Base-by-base conservation (phyloP, 495 filamentous ascomycete species). In the Corynascus novoguineensis region DNA sequence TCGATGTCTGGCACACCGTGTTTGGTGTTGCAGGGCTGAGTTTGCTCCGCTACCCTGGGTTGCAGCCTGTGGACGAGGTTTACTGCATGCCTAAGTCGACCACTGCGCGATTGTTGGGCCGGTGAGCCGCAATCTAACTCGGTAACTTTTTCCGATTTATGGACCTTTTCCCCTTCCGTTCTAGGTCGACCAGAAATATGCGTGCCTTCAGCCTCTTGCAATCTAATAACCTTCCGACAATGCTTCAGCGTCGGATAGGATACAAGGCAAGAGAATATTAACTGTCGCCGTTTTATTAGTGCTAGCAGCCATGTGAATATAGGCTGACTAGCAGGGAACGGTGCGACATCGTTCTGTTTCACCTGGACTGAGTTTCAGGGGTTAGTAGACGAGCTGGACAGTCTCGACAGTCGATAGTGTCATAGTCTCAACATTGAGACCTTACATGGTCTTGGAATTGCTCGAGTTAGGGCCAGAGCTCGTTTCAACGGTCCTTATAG, bases 1-100 rank as follows among this genome's bases (percentile, higher is more conserved):
- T 96, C 37, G 93, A 98, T 79, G 92, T 98, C 38, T 98, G 95
- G 73, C 93, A 98, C 68, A 98, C 93, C 0, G 61, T 81, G 37
- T 98, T 98, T 72, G 91, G 88, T 37, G 64, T 97, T 62, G 87
- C 95, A 29, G 93, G 95, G 6, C 67, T 98, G 61, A 95, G 91
- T 66, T 76, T 98, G 32, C 71, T 97, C 19, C 79, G 81, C 8
- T 86, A 85, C 65, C 82, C 86, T 10, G 91, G 86, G 0, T 69
- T 97, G 25, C 73, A 83, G 62, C 83, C 88, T 64, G 84, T 98
- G 57, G 91, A 98, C 70, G 86, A 93, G 53, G 77, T 87, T 32
- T 97, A 97, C 67, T 91, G 89, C 73, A 84, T 95, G 82, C 88
- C 89, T 3, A 87, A 83, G 68, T 76, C 80, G 44, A 78, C 85